A percentile compares a stretch with the other conserved stretches of the same genome.
Evolutionary conservation across 2,329 filamentous ascomycete genomes (phyloP).

Genomic region (Sporothrix brunneoviolacea): DNA sequence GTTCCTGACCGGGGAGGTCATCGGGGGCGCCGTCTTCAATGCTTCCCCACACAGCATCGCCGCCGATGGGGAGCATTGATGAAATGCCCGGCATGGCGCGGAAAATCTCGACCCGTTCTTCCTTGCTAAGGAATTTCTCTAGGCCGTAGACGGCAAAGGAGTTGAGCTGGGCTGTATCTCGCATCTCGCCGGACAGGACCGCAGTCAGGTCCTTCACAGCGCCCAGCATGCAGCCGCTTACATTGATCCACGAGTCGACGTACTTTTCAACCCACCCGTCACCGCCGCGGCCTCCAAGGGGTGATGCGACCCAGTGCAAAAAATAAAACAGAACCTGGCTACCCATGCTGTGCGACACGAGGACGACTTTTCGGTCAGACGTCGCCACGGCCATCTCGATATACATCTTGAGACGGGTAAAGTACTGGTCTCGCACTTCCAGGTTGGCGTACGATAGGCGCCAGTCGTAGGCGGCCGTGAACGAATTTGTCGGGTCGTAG

Average conservation of each 20-base stretch:
- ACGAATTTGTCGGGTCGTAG: slow-evolving; percentile 78
- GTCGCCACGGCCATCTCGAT: slow-evolving; percentile 78
- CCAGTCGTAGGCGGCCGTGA: slow-evolving; percentile 79
- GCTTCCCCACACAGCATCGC: slow-evolving; percentile 92
- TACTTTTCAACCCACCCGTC: slow-evolving; percentile 83
- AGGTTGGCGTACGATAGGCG: slow-evolving; percentile 83
- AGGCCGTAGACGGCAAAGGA: slow-evolving; percentile 94
- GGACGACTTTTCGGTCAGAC: slow-evolving; percentile 69
- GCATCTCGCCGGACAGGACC: slow-evolving; percentile 93
- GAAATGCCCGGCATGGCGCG: slow-evolving; percentile 94
- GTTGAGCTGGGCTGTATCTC: slow-evolving; percentile 93
- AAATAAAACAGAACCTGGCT: slow-evolving; percentile 88
- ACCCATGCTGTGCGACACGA: slow-evolving; percentile 96
- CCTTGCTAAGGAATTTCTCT: slow-evolving; percentile 86
- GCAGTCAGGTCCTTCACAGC: slow-evolving; percentile 87
- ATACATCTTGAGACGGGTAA: slow-evolving; percentile 80
- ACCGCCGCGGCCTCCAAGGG: slow-evolving; percentile 73
- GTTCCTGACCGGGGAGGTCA: slow-evolving; percentile 64
- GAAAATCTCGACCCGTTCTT: slow-evolving; percentile 89
- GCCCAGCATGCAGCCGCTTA: slow-evolving; percentile 95
- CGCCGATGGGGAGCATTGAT: slow-evolving; percentile 93
- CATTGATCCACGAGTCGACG: slow-evolving; percentile 95
- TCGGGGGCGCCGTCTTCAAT: slow-evolving; percentile 73
- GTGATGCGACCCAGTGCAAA: slow-evolving; percentile 69
- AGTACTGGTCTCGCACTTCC: slow-evolving; percentile 87